Conservation (phyloP, 495 filamentous ascomycete species). For the Lindgomyces ingoldianus region DNA sequence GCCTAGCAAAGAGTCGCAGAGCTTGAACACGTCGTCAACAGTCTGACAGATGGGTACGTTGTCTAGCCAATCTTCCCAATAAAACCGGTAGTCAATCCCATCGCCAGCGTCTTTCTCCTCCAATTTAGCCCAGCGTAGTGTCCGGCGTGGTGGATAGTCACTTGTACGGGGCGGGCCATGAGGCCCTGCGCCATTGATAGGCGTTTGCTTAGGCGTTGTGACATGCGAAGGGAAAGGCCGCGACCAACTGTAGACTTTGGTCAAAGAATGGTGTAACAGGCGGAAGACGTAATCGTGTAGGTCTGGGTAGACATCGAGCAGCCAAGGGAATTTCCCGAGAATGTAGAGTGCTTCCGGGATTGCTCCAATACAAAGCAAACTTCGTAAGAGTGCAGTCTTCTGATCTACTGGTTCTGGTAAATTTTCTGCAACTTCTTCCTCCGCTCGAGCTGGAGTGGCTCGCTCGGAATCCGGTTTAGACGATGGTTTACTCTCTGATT, state of each 20-base stretch:
- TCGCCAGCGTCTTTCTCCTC: conserved; percentile 73
- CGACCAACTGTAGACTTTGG: conserved; percentile 62
- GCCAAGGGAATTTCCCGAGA: conserved; percentile 87
- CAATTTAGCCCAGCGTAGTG: conserved; percentile 73
- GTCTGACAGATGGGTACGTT: conserved; percentile 87
- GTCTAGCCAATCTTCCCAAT: conserved; percentile 97
- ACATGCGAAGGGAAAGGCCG: conserved; percentile 48
- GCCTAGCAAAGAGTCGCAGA: conserved; percentile 83
- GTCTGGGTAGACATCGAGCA: conserved; percentile 79
- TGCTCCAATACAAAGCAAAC: conserved; percentile 86
- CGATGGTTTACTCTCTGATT: conserved; percentile 25
- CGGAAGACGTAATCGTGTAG: conserved; percentile 77
- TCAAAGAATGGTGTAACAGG: conserved; percentile 76
- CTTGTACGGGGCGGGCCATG: conserved; percentile 66
- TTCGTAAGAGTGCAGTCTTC: conserved; percentile 79
- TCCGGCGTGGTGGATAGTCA: conserved; percentile 59
- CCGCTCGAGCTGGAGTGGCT: conserved; percentile 44
- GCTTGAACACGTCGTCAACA: conserved; percentile 83
- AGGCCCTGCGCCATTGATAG: conserved; percentile 31
- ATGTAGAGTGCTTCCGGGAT: conserved; percentile 92
- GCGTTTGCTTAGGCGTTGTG: conserved; percentile 37
- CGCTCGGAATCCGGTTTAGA: conserved; percentile 52
- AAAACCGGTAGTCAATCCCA: conserved; percentile 79
- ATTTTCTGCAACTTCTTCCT: conserved; percentile 58
- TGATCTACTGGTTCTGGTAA: conserved; percentile 85